Percentiles rank a stretch among this genome's conserved stretches.
Conservation (phyloP, 2,329 filamentous ascomycete species). For the Aquanectria penicillioides region DNA sequence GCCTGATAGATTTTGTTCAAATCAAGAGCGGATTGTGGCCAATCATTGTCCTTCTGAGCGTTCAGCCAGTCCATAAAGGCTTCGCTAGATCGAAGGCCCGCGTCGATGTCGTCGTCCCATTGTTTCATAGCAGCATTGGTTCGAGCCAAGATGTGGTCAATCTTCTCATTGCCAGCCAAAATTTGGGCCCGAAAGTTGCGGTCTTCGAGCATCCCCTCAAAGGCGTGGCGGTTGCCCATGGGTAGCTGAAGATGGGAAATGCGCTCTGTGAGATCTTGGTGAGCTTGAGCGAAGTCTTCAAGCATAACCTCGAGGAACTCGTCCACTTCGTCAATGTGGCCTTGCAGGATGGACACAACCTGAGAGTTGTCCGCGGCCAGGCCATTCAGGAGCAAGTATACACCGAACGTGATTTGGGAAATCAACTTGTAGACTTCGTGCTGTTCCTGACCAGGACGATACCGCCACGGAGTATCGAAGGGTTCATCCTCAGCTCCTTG, state of each 20-base stretch:
- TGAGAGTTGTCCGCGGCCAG: slow-evolving; percentile 90
- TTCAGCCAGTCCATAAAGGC: slow-evolving; percentile 82
- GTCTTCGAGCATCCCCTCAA: slow-evolving; percentile 89
- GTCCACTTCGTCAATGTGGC: slow-evolving; percentile 94
- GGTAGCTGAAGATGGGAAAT: slow-evolving; percentile 84
- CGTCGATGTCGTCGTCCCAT: slow-evolving; percentile 79
- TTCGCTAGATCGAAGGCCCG: slow-evolving; percentile 79
- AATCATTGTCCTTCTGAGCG: slow-evolving; percentile 69
- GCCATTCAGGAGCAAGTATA: slow-evolving; percentile 85
- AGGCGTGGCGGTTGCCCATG: slow-evolving; percentile 82
- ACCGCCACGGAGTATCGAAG: slow-evolving; percentile 80
- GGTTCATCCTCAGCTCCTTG: slow-evolving; percentile 74
- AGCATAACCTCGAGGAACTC: slow-evolving; percentile 87
- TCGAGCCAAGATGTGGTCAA: slow-evolving; percentile 87
- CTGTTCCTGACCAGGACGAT: slow-evolving; percentile 77
- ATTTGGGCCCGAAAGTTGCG: slow-evolving; percentile 84
- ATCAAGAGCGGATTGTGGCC: slow-evolving; percentile 66
- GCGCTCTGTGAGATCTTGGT: slow-evolving; percentile 81
- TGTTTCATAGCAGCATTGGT: slow-evolving; percentile 82
- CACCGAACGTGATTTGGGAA: slow-evolving; percentile 92
- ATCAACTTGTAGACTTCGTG: slow-evolving; percentile 92
- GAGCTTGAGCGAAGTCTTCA: slow-evolving; percentile 84
- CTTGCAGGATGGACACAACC: slow-evolving; percentile 88
- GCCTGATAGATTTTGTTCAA: slow-evolving; percentile 81
- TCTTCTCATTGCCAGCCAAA: slow-evolving; percentile 86